phyloP scores from a whole-genome alignment of 495 filamentous ascomycete genomes.

The Aspergillus mulundensis region DNA sequence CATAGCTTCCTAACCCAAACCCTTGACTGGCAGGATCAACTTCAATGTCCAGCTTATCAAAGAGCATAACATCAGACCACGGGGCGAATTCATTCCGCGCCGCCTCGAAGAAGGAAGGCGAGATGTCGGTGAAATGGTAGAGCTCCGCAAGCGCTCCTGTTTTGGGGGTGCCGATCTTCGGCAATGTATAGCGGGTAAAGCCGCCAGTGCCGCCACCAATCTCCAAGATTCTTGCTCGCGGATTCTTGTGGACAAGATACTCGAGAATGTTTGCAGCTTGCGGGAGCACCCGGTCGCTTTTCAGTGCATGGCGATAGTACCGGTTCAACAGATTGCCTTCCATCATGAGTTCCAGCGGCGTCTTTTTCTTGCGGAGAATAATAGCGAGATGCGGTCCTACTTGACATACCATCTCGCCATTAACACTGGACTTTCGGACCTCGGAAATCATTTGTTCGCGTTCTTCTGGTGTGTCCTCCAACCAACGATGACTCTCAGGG shows the following conservation, averaged over 20 bases:
- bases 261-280: background rate
- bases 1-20: constrained; percentile 17
- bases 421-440: background rate
- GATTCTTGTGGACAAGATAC: constrained; percentile 7
- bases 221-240: background rate
- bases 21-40: constrained; percentile 12
- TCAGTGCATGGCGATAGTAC: background rate
- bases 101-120: background rate
- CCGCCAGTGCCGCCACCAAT: background rate
- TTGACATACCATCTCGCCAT: background rate
- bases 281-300: background rate
- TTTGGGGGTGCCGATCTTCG: background rate
- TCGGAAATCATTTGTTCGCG: background rate
- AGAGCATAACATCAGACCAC: background rate
- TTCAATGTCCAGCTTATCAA: constrained; percentile 3
- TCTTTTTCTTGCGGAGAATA: constrained; percentile 3
- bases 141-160: background rate
- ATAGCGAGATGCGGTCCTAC: background rate
- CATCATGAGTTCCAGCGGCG: background rate
- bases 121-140: constrained; percentile 11
- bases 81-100: background rate
- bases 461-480: background rate
- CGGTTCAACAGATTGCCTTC: background rate
- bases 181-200: constrained; percentile 1
- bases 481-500: background rate